These are phyloP conservation scores for Spathaspora arborariae DNA, from an alignment of 805 yeast genomes.

Conservation along the genomic window DNA sequence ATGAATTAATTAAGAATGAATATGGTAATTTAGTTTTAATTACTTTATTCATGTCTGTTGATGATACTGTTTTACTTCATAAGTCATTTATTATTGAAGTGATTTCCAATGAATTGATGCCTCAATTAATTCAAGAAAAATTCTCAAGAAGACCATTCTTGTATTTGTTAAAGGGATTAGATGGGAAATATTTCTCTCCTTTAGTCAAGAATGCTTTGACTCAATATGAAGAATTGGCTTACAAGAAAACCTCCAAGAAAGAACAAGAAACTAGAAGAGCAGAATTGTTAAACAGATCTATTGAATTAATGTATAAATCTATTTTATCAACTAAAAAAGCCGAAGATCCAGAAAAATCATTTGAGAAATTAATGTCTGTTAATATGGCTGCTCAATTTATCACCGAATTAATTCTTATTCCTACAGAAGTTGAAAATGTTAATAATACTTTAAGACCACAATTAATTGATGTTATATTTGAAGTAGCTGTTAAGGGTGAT, in stretches of 20 bases:
- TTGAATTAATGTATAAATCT: constrained; percentile 60
- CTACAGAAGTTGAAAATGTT: constrained; percentile 33
- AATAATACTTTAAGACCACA: constrained; percentile 38
- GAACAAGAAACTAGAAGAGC: constrained; percentile 70
- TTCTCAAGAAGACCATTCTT: constrained; percentile 86
- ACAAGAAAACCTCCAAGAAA: constrained; percentile 73
- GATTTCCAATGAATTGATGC: constrained; percentile 43
- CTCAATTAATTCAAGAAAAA: constrained; percentile 61
- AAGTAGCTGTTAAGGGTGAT: constrained; percentile 59
- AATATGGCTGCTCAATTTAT: constrained; percentile 82
- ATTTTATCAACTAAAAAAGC: constrained; percentile 30
- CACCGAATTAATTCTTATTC: constrained; percentile 60
- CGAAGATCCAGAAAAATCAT: constrained; percentile 38
- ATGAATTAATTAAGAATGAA: constrained; percentile 75
- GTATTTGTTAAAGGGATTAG: constrained; percentile 73
- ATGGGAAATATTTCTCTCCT: constrained; percentile 81
- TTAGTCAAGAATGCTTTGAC: constrained; percentile 53
- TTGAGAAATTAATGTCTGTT: constrained; percentile 50
- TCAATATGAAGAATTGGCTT: constrained; percentile 55
- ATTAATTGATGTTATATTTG: constrained; percentile 54
- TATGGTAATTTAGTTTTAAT: constrained; percentile 80
- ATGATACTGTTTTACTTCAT: constrained; percentile 81
- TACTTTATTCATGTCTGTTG: constrained; percentile 79
- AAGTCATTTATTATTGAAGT: constrained; percentile 68
- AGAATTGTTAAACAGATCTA: constrained; percentile 63